These are phyloP conservation scores for Vairimorpha ceranae DNA, from an alignment of 371 early-diverging fungal species.

Conservation along the genomic window DNA sequence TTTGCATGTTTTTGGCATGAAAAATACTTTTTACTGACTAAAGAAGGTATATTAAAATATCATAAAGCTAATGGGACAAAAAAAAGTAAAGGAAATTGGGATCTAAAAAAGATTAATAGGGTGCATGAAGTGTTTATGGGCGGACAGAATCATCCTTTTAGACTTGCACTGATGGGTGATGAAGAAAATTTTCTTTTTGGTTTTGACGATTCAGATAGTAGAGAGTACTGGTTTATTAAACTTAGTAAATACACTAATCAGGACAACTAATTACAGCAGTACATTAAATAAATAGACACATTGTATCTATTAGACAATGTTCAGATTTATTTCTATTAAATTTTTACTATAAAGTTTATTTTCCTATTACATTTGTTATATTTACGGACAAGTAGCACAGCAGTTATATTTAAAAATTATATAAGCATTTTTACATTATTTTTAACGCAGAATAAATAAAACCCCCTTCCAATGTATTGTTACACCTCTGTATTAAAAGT, in stretches of 20 bases:
- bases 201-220: constrained; percentile 42
- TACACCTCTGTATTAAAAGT: too few species aligned
- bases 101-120: constrained; percentile 11
- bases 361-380: too few species aligned
- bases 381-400: too few species aligned
- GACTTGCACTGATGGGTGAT: constrained; percentile 18
- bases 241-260: constrained; percentile 3
- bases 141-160: constrained; percentile 34
- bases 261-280: not conserved
- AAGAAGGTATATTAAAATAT: constrained; percentile 45
- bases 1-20: constrained; percentile 57
- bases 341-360: too few species aligned
- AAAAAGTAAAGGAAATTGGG: constrained; percentile 45
- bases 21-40: constrained; percentile 54
- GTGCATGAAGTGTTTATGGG: constrained; percentile 5
- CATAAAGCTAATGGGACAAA: constrained; percentile 42
- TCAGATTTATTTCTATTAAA: too few species aligned
- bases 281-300: too few species aligned
- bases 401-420: too few species aligned
- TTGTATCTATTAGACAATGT: too few species aligned
- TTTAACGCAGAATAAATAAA: too few species aligned
- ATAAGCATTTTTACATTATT: too few species aligned
- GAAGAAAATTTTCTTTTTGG: constrained; percentile 16
- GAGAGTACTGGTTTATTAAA: constrained; percentile 50
- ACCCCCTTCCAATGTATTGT: too few species aligned